Evolutionary conservation across 2,329 filamentous ascomycete genomes (phyloP).

Genomic region (Verticillium albo-atrum): DNA sequence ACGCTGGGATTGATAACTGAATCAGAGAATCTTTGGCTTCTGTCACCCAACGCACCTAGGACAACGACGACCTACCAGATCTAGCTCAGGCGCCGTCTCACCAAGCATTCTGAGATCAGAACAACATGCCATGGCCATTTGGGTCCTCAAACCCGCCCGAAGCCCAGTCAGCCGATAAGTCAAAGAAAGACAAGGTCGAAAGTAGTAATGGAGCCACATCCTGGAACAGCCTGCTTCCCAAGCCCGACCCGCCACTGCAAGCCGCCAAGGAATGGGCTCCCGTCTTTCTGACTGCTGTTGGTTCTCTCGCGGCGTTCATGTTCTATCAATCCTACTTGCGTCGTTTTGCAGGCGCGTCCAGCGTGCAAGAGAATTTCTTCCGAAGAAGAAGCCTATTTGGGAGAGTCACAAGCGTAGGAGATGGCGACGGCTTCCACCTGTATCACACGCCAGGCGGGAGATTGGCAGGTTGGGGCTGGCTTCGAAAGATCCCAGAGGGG

Average conservation of each 20-base stretch:
- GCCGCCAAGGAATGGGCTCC: slow-evolving; percentile 49
- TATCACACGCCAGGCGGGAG: slow-evolving; percentile 93
- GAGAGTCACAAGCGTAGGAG: slow-evolving; percentile 86
- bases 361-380: slow-evolving; percentile 73
- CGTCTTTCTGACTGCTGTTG: slow-evolving; percentile 37
- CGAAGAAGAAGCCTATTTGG: slow-evolving; percentile 75
- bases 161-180: background rate
- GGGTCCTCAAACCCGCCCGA: slow-evolving; percentile 10
- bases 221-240: slow-evolving; percentile 11
- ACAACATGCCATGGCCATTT: slow-evolving; percentile 22
- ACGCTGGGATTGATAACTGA: too few relatives aligned
- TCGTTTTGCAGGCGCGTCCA: slow-evolving; percentile 72
- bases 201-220: slow-evolving; percentile 13
- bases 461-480: slow-evolving; percentile 87
- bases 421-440: slow-evolving; percentile 92
- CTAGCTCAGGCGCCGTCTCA: background rate
- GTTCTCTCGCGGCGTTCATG: slow-evolving; percentile 48
- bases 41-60: too few relatives aligned
- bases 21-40: too few relatives aligned
- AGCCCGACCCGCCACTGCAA: slow-evolving; percentile 34
- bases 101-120: background rate
- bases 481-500: slow-evolving; percentile 67
- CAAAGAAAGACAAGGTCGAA: slow-evolving; percentile 20
- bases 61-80: background rate
- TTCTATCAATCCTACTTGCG: slow-evolving; percentile 75